These are phyloP conservation scores for Naematelia encephala DNA, from an alignment of 768 basidiomycete genomes.

Conservation along the genomic window DNA sequence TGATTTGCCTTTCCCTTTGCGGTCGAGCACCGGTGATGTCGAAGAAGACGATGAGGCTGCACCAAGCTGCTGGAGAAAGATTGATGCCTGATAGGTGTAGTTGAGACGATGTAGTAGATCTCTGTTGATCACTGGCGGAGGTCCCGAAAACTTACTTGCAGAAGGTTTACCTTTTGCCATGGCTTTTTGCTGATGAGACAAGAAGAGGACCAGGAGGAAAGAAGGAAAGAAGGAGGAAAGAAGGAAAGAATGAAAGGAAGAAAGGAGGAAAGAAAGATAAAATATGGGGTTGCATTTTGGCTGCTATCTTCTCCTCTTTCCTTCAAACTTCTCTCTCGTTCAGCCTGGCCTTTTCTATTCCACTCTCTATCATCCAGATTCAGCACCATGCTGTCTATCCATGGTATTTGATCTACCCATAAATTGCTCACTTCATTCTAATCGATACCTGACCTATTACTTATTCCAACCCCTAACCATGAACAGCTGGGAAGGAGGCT, in stretches of 20 bases:
- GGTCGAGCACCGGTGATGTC: background rate
- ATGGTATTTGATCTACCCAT: too few species aligned
- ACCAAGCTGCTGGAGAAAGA: conserved; percentile 14
- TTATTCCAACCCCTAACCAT: background rate
- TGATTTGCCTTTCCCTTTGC: conserved; percentile 4
- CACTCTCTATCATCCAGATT: too few species aligned
- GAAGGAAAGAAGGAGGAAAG: background rate
- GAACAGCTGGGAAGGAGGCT: background rate
- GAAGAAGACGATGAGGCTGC: background rate
- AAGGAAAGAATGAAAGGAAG: background rate
- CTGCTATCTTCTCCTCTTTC: background rate
- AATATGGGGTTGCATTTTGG: too few species aligned
- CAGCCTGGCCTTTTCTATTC: too few species aligned
- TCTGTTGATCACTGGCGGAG: conserved; percentile 12
- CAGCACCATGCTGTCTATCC: too few species aligned
- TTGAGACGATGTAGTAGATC: conserved; percentile 27
- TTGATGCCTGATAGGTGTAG: conserved; percentile 21
- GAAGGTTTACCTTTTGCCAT: background rate
- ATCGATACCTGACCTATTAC: background rate
- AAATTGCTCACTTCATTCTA: background rate
- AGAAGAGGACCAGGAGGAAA: background rate
- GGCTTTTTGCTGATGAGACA: background rate
- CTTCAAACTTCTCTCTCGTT: too few species aligned
- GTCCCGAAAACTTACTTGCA: conserved; percentile 1
- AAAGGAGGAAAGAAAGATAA: background rate